phyloP scores from a whole-genome alignment of 805 yeast species.

The Barnettozyma siamensis region DNA sequence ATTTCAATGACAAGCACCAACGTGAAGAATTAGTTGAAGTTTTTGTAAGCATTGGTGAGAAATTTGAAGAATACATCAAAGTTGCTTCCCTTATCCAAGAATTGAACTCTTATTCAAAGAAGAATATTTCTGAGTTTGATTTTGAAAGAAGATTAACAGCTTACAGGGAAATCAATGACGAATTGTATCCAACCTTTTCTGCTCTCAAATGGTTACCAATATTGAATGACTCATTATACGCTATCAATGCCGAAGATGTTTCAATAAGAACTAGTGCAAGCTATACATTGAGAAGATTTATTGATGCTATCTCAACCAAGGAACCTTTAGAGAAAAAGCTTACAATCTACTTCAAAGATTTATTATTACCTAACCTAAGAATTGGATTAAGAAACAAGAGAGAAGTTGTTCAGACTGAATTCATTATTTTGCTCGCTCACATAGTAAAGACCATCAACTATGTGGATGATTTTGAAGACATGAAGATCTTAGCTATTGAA shows the following conservation, averaged over 20 bases:
- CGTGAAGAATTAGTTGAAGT: conserved; percentile 58
- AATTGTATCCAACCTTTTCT: conserved; percentile 36
- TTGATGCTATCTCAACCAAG: conserved; percentile 40
- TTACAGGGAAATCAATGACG: conserved; percentile 59
- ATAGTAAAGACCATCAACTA: conserved; percentile 43
- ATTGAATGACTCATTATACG: conserved; percentile 59
- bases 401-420: conserved; percentile 68
- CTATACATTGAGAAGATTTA: conserved; percentile 53
- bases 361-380: conserved; percentile 60
- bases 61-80: conserved; percentile 36
- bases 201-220: conserved; percentile 76
- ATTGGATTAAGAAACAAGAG: conserved; percentile 55
- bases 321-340: conserved; percentile 25
- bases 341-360: conserved; percentile 40
- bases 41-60: conserved; percentile 52
- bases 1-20: conserved; percentile 53
- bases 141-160: conserved; percentile 69
- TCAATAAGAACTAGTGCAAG: conserved; percentile 77
- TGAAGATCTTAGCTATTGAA: conserved; percentile 55
- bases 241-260: conserved; percentile 67
- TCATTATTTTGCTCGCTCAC: conserved; percentile 58
- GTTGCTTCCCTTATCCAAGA: conserved; percentile 53
- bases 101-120: conserved; percentile 62
- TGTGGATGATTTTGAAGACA: conserved; percentile 50
- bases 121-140: conserved; percentile 67